Evolutionary conservation across 305 asterid genomes (phyloP).

Genomic region (Withania somnifera): DNA sequence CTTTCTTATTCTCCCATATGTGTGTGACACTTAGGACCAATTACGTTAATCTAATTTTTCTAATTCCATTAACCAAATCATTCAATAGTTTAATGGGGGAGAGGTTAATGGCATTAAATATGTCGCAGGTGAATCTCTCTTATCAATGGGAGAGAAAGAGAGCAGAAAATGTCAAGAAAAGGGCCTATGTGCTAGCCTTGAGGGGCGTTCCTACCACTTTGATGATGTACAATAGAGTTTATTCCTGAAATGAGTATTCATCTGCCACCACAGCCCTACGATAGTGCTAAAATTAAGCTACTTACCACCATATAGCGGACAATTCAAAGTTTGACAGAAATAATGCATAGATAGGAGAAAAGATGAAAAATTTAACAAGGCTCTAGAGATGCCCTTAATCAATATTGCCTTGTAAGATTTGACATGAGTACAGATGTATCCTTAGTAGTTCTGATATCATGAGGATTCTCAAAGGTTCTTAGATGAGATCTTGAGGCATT

Average conservation of each 20-base stretch:
- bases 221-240: too few species aligned
- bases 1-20: too few species aligned
- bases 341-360: neutral
- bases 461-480: too few species aligned
- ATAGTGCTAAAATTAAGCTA: neutral
- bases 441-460: neutral
- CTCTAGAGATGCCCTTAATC: neutral
- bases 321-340: neutral
- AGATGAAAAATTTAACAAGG: neutral
- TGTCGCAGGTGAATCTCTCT: too few species aligned
- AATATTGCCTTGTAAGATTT: neutral
- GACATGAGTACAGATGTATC: neutral
- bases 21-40: too few species aligned
- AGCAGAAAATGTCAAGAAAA: too few species aligned
- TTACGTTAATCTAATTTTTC: too few species aligned
- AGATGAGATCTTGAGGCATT: neutral
- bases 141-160: too few species aligned
- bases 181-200: too few species aligned
- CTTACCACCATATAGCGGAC: neutral
- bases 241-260: neutral
- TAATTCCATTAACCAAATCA: too few species aligned
- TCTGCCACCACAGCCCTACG: neutral
- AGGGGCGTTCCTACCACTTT: neutral
- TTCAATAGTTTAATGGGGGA: too few species aligned
- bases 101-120: too few species aligned